Evolutionary conservation across 2,329 filamentous ascomycete genomes (phyloP), one percentile per base, ranked within the genome.

Genomic region (Escovopsis sp.): DNA sequence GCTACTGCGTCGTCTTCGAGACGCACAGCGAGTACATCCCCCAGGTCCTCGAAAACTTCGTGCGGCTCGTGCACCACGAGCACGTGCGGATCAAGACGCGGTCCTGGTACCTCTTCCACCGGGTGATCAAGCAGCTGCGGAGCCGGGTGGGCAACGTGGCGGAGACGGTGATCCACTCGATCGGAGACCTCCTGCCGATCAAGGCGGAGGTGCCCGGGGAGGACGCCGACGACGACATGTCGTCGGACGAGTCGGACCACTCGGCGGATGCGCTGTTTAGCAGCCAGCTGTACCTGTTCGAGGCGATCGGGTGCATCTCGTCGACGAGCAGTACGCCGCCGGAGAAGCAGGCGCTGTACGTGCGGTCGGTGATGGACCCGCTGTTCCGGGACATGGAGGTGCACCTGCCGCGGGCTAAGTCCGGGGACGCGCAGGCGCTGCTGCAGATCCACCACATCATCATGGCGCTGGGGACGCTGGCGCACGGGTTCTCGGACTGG

Each of bases 41-140:
- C 2, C 79, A 78, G 43, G 85, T 90, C 1, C 67, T 98, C 29
- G 86, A 94, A 50, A 86, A 80, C 51, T 96, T 98, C 56, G 83
- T 98, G 31, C 75, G 78, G 11, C 72, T 94, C 33, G 83, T 90
- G 4, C 92, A 96, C 50, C 85, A 93, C 51, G 72, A 80, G 25
- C 81, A 94, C 48, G 72, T 84, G 41, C 84, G 86, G 48, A 81
- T 98, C 43, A 83, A 85, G 49, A 81, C 80, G 6, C 76, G 90
- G 39, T 93, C 90, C 1, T 98, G 90, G 90, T 98, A 96, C 56
- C 72, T 98, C 2, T 94, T 98, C 62, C 81, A 87, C 48, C 81
- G 87, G 18, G 79, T 94, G 42, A 82, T 93, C 39, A 93, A 88
- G 61, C 84, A 90, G 46, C 67, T 98, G 23, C 74, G 87, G 39